Conservation (phyloP, 768 basidiomycete genomes). For the Suillus plorans region DNA sequence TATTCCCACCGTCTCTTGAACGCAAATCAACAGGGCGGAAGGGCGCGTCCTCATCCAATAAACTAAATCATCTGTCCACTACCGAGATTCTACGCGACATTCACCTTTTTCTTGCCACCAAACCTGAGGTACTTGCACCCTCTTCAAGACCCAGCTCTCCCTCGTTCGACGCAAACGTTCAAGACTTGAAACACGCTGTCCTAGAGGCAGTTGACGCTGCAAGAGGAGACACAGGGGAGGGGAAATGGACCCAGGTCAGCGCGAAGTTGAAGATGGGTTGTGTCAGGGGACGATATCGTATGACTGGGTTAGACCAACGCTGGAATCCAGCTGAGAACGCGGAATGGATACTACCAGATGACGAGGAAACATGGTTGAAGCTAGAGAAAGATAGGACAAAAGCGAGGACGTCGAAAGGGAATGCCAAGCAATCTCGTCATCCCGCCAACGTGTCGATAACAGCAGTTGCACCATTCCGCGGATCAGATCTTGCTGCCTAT, state of each 20-base stretch:
- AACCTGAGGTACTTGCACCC: slow-evolving; percentile 32
- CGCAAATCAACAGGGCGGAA: slow-evolving; percentile 6
- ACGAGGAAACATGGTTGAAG: slow-evolving; percentile 49
- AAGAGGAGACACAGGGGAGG: slow-evolving; percentile 39
- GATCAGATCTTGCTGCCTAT: background rate
- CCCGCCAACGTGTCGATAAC: background rate
- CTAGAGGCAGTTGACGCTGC: slow-evolving; percentile 35
- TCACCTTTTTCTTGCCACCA: slow-evolving; percentile 32
- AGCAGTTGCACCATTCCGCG: background rate
- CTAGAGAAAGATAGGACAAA: slow-evolving; percentile 39
- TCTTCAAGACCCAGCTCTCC: slow-evolving; percentile 37
- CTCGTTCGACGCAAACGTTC: slow-evolving; percentile 24
- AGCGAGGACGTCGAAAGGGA: slow-evolving; percentile 16
- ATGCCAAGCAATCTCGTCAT: slow-evolving; percentile 15
- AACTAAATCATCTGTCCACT: slow-evolving; percentile 12
- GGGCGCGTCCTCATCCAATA: slow-evolving; percentile 7
- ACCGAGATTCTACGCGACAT: slow-evolving; percentile 29
- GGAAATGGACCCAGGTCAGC: slow-evolving; percentile 47
- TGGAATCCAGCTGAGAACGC: slow-evolving; percentile 21
- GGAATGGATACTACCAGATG: slow-evolving; percentile 41
- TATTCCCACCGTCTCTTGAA: slow-evolving; percentile 28
- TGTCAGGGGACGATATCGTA: slow-evolving; percentile 36
- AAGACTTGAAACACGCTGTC: slow-evolving; percentile 34
- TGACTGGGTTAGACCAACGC: slow-evolving; percentile 22
- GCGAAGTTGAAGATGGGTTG: slow-evolving; percentile 40